Percentiles rank a stretch among this genome's conserved stretches.
These are phyloP conservation scores for Chrysanthemum makinoi DNA, from an alignment of 129 eudicot species.

Conservation along the genomic window DNA sequence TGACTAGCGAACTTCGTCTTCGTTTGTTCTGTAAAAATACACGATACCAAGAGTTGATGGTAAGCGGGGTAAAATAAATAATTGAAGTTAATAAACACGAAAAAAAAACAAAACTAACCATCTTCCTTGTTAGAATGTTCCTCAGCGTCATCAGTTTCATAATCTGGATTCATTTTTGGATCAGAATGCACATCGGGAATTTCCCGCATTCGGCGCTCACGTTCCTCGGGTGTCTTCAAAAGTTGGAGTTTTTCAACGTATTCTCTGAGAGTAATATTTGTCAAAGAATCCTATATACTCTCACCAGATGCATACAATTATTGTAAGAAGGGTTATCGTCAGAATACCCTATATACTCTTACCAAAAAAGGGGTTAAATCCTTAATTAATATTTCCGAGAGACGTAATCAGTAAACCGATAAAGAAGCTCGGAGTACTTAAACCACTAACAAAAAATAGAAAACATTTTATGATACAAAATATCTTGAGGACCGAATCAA, in stretches of 20 bases:
- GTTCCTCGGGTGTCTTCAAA: conserved; percentile 88
- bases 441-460: too few relatives aligned
- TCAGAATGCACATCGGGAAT: conserved; percentile 86
- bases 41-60: conserved; percentile 9
- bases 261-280: conserved; percentile 77
- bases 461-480: too few relatives aligned
- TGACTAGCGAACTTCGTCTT: conserved; percentile 39
- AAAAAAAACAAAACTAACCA: conserved; percentile 42
- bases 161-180: conserved; percentile 86
- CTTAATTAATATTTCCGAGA: too few relatives aligned
- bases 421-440: too few relatives aligned
- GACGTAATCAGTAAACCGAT: too few relatives aligned
- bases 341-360: too few relatives aligned
- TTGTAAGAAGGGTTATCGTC: background rate
- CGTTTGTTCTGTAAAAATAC: conserved; percentile 39
- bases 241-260: conserved; percentile 67
- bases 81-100: background rate
- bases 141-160: conserved; percentile 73
- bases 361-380: too few relatives aligned
- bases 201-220: conserved; percentile 69
- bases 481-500: too few relatives aligned
- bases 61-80: too few relatives aligned
- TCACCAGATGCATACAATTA: background rate
- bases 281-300: conserved; percentile 50
- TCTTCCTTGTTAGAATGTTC: conserved; percentile 42